These are phyloP conservation scores for Juncus inflexus DNA, from an alignment of 176 grass and related monocot species.

Conservation along the genomic window DNA sequence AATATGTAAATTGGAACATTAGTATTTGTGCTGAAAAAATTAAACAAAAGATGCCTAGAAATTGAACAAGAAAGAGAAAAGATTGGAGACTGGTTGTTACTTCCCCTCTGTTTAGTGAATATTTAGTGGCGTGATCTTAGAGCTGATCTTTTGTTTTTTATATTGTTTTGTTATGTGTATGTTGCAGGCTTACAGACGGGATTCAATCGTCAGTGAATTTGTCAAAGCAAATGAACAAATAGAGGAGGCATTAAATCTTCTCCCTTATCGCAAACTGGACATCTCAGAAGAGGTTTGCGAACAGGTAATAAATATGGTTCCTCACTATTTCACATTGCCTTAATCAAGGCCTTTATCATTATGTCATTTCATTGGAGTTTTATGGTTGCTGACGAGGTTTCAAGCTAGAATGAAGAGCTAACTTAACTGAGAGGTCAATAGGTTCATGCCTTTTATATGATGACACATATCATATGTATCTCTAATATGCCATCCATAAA, in stretches of 20 bases:
- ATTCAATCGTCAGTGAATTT: conserved; percentile 39
- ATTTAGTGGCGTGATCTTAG: no score
- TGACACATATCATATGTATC: not conserved
- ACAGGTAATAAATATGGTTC: conserved; percentile 39
- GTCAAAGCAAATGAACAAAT: conserved; percentile 47
- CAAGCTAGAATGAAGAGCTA: no score
- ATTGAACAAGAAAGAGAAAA: no score
- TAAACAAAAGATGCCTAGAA: no score
- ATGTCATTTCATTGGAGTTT: not conserved
- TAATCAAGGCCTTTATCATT: not conserved
- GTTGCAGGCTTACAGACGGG: conserved; percentile 50
- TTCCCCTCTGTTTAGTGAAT: no score
- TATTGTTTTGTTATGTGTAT: not conserved
- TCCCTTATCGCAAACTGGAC: conserved; percentile 51
- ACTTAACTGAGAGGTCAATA: not conserved
- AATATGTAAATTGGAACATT: not conserved
- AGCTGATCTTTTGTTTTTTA: not conserved
- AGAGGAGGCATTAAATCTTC: conserved; percentile 43
- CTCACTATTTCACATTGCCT: not conserved
- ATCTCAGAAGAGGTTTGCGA: conserved; percentile 82
- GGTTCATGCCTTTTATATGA: no score
- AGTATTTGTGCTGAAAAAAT: no score
- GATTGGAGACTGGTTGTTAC: no score
- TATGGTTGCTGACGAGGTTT: not conserved
- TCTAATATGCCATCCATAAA: not conserved